A percentile compares a stretch with the other conserved stretches of the same genome.
Conservation (phyloP, 2,329 filamentous ascomycete genomes). For the Cladosporium sp. region DNA sequence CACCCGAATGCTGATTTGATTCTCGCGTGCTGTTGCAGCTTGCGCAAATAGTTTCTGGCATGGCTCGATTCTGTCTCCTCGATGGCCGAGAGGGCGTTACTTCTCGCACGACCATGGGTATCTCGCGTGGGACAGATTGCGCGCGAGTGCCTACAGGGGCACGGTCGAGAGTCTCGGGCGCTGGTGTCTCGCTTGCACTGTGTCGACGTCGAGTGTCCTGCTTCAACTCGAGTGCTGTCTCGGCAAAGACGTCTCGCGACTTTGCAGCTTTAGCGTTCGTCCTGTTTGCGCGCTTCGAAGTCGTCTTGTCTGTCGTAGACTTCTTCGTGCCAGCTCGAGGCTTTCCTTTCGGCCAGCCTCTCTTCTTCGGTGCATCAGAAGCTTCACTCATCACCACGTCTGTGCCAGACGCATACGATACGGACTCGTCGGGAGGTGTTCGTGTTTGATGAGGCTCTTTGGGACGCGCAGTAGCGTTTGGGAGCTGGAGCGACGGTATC, state of each 20-base stretch:
- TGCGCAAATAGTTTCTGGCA: conserved; percentile 46
- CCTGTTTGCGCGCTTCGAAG: conserved; percentile 26
- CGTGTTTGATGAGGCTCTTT: conserved; percentile 29
- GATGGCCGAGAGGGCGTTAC: conserved; percentile 23
- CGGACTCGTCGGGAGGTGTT: conserved; percentile 35
- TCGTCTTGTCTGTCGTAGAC: conserved; percentile 21
- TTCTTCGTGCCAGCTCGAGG: conserved; percentile 35
- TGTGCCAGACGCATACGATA: conserved; percentile 16
- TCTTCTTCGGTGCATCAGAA: conserved; percentile 19
- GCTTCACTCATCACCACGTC: conserved; percentile 20
- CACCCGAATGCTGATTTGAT: conserved; percentile 39
- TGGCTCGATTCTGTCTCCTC: conserved; percentile 18
- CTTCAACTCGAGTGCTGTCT: conserved; percentile 1
- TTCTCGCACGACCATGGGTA: conserved; percentile 22
- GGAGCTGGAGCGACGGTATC: background rate
- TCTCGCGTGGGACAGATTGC: conserved; percentile 24
- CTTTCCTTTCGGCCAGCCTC: conserved; percentile 43
- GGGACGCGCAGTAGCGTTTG: background rate
- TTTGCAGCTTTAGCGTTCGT: conserved; percentile 17
- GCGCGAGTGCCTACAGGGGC: conserved; percentile 11
- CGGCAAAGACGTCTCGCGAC: conserved; percentile 5
- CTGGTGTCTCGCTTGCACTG: conserved; percentile 19
- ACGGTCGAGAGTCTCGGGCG: background rate
- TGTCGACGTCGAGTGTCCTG: conserved; percentile 18
- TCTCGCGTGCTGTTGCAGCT: conserved; percentile 52